A percentile compares a stretch with the other conserved stretches of the same genome.
These are phyloP conservation scores for Exophiala oligosperma DNA, from an alignment of 2,329 filamentous ascomycete species.

Conservation along the genomic window DNA sequence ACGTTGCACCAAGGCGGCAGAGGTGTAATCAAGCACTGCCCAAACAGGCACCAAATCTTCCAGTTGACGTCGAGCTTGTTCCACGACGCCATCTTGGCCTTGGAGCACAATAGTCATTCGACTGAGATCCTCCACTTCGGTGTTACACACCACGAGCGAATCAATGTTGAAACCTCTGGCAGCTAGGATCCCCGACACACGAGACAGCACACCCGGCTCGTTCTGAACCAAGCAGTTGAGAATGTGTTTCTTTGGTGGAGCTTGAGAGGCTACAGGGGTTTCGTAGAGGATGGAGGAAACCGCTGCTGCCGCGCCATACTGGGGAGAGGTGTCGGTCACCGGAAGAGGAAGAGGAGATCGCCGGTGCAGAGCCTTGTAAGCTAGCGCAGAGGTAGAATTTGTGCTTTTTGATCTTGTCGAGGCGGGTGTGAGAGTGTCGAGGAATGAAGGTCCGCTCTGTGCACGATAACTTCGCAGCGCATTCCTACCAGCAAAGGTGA, in stretches of 20 bases:
- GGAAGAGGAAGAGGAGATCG: slow-evolving; percentile 83
- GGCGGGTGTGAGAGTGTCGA: slow-evolving; percentile 18
- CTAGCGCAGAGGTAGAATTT: slow-evolving; percentile 85
- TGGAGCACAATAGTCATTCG: slow-evolving; percentile 99
- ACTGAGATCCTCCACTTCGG: slow-evolving; percentile 92
- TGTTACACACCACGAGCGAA: slow-evolving; percentile 95
- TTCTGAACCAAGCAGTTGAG: slow-evolving; percentile 99
- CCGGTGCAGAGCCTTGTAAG: slow-evolving; percentile 95
- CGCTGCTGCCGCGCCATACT: slow-evolving; percentile 86
- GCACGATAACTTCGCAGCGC: slow-evolving; percentile 13
- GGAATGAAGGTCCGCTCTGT: slow-evolving; percentile 18
- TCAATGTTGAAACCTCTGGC: slow-evolving; percentile 99
- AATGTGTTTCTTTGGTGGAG: slow-evolving; percentile 88
- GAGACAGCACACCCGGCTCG: slow-evolving; percentile 94
- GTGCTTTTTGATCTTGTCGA: slow-evolving; percentile 30
- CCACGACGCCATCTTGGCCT: slow-evolving; percentile 93
- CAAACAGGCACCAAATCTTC: slow-evolving; percentile 97
- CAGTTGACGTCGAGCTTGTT: slow-evolving; percentile 91
- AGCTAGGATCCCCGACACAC: slow-evolving; percentile 92
- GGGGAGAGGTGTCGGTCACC: slow-evolving; percentile 70
- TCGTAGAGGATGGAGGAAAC: slow-evolving; percentile 99
- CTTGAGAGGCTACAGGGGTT: slow-evolving; percentile 79
- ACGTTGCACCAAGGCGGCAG: slow-evolving; percentile 88
- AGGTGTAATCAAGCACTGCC: slow-evolving; percentile 96
- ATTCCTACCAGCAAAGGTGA: slow-evolving; percentile 34